Evolutionary conservation across 1,284 basidiomycete genomes (phyloP), one percentile per base, ranked within the genome.

Genomic region (Trametes sp.): DNA sequence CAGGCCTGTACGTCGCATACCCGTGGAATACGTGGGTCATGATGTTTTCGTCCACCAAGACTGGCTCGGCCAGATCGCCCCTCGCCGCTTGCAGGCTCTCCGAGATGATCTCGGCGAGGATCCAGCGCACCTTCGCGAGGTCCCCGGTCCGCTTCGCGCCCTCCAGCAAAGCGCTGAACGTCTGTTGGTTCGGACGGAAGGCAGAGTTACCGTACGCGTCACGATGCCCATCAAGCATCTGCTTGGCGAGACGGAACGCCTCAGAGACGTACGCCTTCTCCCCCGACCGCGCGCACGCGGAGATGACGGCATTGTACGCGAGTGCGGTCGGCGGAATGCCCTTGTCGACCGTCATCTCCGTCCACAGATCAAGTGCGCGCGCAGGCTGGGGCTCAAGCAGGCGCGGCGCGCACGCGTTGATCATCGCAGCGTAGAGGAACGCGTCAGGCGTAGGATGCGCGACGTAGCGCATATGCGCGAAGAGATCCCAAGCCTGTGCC

Each of bases 401-500:
- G 16, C 70, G 63, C 5, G 70, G 62, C 4, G 90, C 91, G 68
- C 97, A 98, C 0, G 94, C 92, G 1, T 85, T 83, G 69, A 99
- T 96, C 94, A 99, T 98, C 28, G 87, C 75, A 0, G 89, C 85
- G 76, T 96, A 99, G 6, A 96, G 77, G 19, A 84, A 76, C 2
- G 82, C 81, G 64, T 93, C 88, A 0, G 97, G 96, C 2, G 81
- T 78, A 0, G 95, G 89, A 72, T 99, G 95, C 0, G 96, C 94
- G 7, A 93, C 90, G 57, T 98, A 93, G 56, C 98, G 93, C 94
- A 98, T 98, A 75, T 98, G 96, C 2, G 93, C 82, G 75, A 95
- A 98, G 26, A 98, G 83, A 71, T 98, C 94, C 94, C 94, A 98
- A 0, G 93, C 95, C 63, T 93, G 88, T 0, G 91, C 89, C 44